Conservation (phyloP, 108 stramenopile species). For the Pseudonitzschia multiseries region DNA sequence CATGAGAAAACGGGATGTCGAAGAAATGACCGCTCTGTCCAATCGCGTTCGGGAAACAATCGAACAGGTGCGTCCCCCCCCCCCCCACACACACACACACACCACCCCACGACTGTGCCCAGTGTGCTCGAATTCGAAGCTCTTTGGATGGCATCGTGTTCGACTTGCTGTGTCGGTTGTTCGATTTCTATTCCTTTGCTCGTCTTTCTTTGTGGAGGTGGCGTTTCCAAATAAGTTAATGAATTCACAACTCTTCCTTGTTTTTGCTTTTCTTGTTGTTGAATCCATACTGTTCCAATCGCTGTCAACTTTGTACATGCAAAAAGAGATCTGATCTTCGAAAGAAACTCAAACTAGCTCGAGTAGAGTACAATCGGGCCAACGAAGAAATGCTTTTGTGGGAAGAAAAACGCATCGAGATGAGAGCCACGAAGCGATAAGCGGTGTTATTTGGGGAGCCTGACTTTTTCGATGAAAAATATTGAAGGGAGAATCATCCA, state of each 20-base stretch:
- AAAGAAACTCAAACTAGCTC: conserved; percentile 3
- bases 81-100: too few species aligned
- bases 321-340: conserved; percentile 5
- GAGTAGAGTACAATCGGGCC: neutral
- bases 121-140: too few species aligned
- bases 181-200: too few species aligned
- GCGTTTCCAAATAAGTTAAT: too few species aligned
- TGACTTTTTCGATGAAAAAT: too few species aligned
- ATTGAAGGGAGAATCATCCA: too few species aligned
- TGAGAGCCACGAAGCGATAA: neutral
- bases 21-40: conserved; percentile 4
- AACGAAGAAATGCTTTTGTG: conserved; percentile 15
- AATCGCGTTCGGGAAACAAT: neutral
- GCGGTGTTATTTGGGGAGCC: neutral
- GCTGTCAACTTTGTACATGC: neutral
- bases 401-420: conserved; percentile 14
- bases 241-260: neutral
- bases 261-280: neutral
- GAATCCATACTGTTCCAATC: neutral
- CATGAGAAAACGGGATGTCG: neutral
- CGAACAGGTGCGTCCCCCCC: conserved; percentile 12
- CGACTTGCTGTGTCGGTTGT: too few species aligned
- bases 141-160: too few species aligned
- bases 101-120: too few species aligned
- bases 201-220: neutral